Base-by-base conservation (phyloP, 306 rosid species). In the Bauhinia variegata region DNA sequence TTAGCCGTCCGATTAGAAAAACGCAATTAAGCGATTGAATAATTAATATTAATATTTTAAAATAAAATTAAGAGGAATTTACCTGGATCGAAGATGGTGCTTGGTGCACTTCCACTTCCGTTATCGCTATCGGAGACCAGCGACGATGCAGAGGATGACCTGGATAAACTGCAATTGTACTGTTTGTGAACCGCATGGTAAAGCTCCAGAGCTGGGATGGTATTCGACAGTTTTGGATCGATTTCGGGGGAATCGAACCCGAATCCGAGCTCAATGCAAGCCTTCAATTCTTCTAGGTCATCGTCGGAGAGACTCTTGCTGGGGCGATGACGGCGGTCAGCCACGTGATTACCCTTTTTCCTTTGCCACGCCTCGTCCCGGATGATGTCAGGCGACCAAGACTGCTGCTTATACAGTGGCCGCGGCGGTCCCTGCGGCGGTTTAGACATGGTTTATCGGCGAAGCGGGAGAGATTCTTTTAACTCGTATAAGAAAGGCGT, bases 341-440 rank as follows among this genome's bases (percentile, higher is more conserved):
- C 7, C 16, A 39, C 17, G 30, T 59, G 46, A 6, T 46, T 75
- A 3, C 71, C 75, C 65, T 75, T 88, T 13, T 85, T 76, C 51
- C 89, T 72, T 16, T 69, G 79, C 97, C 97, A 91, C 8, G 89
- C 91, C 79, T 88, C 95, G 14, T 91, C 95, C 3, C 96, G 81
- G 48, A 69, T 63, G 49, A 44, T 79, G 49, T 88, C 97, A 2
- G 89, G 89, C 6, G 96, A 83, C 96, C 88, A 86, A 0, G 96
- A 85, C 34, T 62, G 73, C 57, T 86, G 97, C 81, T 85, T 91
- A 70, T 42, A 46, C 4, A 88, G 88, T 8, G 78, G 80, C 8
- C 72, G 72, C 46, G 68, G 75, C 58, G 78, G 84, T 59, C 75
- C 83, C 11, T 74, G 58, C 11, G 77, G 18, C 2, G 70, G 72